Evolutionary conservation across 108 stramenopile genomes (phyloP), one percentile per base, ranked within the genome.

Genomic region (Nitzschia putrida): DNA sequence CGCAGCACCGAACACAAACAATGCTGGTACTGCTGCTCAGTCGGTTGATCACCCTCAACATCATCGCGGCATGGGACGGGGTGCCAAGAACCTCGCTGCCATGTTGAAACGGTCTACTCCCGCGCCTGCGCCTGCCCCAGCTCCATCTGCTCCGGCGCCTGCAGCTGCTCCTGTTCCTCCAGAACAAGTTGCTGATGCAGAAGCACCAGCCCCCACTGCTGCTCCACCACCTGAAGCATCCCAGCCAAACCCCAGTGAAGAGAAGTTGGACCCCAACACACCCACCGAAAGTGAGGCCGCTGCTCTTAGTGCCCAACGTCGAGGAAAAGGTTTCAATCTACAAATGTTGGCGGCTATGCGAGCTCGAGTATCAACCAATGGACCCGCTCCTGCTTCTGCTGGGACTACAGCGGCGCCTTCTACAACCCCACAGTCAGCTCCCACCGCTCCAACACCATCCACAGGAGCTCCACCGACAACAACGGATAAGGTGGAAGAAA

Each of bases 1-100:
- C 44, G 3, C 57, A 34, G 4, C 29, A 4, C 1, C 29, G 3
- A 34, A 4, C 29, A 34, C 29, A 34, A 34, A 34, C n/a, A n/a
- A n/a, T n/a, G n/a, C n/a, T 34, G 3, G 3, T 34, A 34, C 29
- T 4, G 4, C 3, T 4, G 29, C 29, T 24, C 29, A 52, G 11
- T n/a, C 55, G 26, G 73, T 13, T 11, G 68, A 41, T 40, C 60
- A 20, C 38, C 34, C 57, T 47, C 21, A 42, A 11, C 51, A 44
- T 12, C 37, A 26, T 43, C 54, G 61, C 45, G 78, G 83, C 6
- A 34, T 80, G 25, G 83, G 83, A 41, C 56, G 83, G 43, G 83
- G 83, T 26, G 83, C 83, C 40, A 84, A 84, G 53, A 70, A 84
- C 57, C 66, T 84, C 1, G 79, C 79, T 34, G 79, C 83, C 8